A percentile compares a stretch with the other conserved stretches of the same genome.
Conservation (phyloP, 805 yeast genomes). For the Barnettozyma wickerhamii region DNA sequence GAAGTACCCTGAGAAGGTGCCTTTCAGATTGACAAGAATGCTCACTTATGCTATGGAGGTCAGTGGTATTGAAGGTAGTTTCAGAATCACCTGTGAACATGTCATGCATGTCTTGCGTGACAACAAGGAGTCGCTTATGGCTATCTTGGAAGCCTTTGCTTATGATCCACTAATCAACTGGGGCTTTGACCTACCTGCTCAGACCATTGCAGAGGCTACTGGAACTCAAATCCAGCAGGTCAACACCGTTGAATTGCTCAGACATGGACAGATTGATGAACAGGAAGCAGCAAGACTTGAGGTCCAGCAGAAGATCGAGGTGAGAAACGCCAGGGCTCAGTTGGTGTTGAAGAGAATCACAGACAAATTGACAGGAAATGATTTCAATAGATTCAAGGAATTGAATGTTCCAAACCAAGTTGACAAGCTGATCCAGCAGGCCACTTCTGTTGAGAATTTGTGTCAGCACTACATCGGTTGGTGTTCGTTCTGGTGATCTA, state of each 20-base stretch:
- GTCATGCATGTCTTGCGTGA: conserved; percentile 94
- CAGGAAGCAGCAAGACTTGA: conserved; percentile 71
- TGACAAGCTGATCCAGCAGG: conserved; percentile 89
- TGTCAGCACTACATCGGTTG: conserved; percentile 98
- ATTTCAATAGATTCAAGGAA: conserved; percentile 67
- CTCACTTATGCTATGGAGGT: conserved; percentile 98
- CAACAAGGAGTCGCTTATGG: conserved; percentile 95
- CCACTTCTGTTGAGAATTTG: conserved; percentile 91
- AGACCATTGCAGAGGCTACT: conserved; percentile 68
- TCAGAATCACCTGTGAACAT: conserved; percentile 93
- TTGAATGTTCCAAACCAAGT: conserved; percentile 87
- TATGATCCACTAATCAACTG: conserved; percentile 97
- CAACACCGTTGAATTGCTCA: conserved; percentile 64
- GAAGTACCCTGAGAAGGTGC: conserved; percentile 97
- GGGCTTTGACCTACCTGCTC: conserved; percentile 94
- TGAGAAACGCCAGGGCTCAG: conserved; percentile 86
- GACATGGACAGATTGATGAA: conserved; percentile 72
- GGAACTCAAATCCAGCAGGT: conserved; percentile 64
- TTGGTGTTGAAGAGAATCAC: conserved; percentile 85
- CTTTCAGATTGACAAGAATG: conserved; percentile 95
- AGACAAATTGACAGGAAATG: conserved; percentile 91
- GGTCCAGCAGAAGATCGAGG: conserved; percentile 62
- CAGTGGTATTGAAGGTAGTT: conserved; percentile 96
- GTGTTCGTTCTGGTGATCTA: conserved; percentile 92
- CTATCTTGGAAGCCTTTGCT: conserved; percentile 96